A percentile compares a stretch with the other conserved stretches of the same genome.
phyloP scores from a whole-genome alignment of 768 basidiomycete species.

The Leucosporidium scottii region DNA sequence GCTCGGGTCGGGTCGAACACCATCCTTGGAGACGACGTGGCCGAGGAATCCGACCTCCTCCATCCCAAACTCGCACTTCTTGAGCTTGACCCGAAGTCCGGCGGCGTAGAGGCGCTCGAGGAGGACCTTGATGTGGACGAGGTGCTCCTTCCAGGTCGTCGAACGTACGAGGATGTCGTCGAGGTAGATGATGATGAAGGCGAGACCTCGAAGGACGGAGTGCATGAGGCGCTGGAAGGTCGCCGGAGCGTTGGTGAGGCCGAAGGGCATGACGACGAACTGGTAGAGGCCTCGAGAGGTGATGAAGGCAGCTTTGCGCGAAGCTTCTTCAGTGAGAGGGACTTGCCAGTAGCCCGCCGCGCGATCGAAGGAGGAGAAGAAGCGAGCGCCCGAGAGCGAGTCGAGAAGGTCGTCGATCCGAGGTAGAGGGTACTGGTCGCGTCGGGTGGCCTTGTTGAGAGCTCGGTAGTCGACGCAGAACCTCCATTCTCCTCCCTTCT shows the following conservation, averaged over 20 bases:
- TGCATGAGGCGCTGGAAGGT: conserved; percentile 49
- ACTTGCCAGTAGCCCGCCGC: conserved; percentile 47
- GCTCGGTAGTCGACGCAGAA: conserved; percentile 30
- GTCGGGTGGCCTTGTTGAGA: conserved; percentile 23
- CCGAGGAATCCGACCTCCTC: conserved; percentile 40
- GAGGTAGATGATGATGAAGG: conserved; percentile 46
- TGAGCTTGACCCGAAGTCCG: conserved; percentile 41
- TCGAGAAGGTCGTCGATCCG: conserved; percentile 18
- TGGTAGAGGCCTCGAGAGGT: conserved; percentile 47
- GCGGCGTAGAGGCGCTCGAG: no score
- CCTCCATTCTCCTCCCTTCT: conserved; percentile 17
- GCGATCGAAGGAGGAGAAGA: conserved; percentile 44
- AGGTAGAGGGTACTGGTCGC: conserved; percentile 31
- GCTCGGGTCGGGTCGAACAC: conserved; percentile 44
- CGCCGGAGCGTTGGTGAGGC: conserved; percentile 40
- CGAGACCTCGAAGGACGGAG: conserved; percentile 43
- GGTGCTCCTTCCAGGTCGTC: conserved; percentile 18
- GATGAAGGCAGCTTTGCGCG: conserved; percentile 47
- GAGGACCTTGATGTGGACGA: conserved; percentile 38
- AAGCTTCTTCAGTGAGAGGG: conserved; percentile 44
- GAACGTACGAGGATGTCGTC: conserved; percentile 45
- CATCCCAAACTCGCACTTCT: conserved; percentile 38
- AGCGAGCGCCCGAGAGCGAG: conserved; percentile 35
- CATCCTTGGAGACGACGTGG: conserved; percentile 41
- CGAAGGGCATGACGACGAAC: conserved; percentile 47